A percentile compares a stretch with the other conserved stretches of the same genome.
Evolutionary conservation across 305 asterid genomes (phyloP).

Genomic region (Fraxinus greggii): DNA sequence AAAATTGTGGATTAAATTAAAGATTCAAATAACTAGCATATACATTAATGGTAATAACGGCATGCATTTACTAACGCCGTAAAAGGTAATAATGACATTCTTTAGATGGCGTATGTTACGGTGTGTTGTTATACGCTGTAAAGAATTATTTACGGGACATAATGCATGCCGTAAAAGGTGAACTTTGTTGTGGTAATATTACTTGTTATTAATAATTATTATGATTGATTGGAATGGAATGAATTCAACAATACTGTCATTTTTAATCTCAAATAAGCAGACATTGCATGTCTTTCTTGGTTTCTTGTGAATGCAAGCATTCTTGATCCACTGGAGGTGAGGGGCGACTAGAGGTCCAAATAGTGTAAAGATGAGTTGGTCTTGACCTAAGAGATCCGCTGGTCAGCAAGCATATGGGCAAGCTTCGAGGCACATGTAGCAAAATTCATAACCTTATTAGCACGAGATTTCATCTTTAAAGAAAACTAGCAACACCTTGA

Average conservation of each 20-base stretch:
- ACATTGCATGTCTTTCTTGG: neutral
- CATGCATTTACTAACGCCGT: too few relatives aligned
- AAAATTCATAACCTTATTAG: neutral
- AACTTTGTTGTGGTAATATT: too few relatives aligned
- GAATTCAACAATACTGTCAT: neutral
- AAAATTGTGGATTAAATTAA: neutral
- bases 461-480: neutral
- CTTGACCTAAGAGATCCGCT: too few relatives aligned
- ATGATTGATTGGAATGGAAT: neutral
- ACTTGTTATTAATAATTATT: neutral
- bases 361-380: too few relatives aligned
- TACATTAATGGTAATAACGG: too few relatives aligned
- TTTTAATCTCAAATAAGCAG: neutral
- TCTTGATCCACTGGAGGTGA: neutral
- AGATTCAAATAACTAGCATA: neutral
- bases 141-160: too few relatives aligned
- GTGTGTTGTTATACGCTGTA: too few relatives aligned
- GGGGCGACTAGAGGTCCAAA: too few relatives aligned
- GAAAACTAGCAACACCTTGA: neutral
- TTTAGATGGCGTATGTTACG: too few relatives aligned
- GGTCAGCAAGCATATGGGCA: neutral
- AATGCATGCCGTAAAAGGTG: too few relatives aligned
- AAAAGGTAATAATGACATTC: too few relatives aligned
- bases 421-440: neutral
- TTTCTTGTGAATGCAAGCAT: neutral